Base-by-base conservation (phyloP, 768 basidiomycete species). In the Cubamyces lactineus region DNA sequence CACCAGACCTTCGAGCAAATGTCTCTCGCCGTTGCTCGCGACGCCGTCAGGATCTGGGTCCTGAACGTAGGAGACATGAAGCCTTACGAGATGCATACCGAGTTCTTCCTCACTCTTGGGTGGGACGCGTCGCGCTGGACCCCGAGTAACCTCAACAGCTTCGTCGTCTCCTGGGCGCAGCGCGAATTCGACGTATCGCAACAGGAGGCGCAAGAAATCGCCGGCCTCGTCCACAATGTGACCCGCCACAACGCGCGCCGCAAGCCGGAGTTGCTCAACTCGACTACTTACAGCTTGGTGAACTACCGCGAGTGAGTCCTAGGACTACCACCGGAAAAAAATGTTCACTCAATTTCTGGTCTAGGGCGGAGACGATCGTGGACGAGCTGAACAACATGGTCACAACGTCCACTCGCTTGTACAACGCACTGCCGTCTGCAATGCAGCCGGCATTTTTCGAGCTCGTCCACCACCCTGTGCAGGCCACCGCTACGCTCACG, bases 31-130 rank as follows among this genome's bases (percentile, higher is more conserved):
- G 78, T 84, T 13, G 81, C 83, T 17, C 82, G 84, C 26, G 76
- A 85, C 26, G 86, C 86, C 8, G 81, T 77, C 13, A 77, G 78
- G 16, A 74, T 91, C 48, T 89, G 87, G 87, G 81, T 91, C 46
- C 72, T 91, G 57, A 91, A 90, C 70, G 88, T 91, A 57, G 89
- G 89, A 16, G 88, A 90, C 66, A 73, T 91, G 53, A 90, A 90
- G 70, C 88, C 87, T 2, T 86, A 86, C 63, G 89, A 91, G 66
- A 82, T 87, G 53, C 83, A 86, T 53, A 86, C 79, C 30, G 87
- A 89, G 65, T 88, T 86, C 71, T 90, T 87, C 79, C 73, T 91
- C 66, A 78, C 74, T 16, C 82, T 82, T 46, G 88, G 82, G 3
- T 90, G 83, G 80, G 81, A 91, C 65, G 71, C 83, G 0, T 76